Base-by-base conservation (phyloP, 495 filamentous ascomycete genomes). In the Penicillium chermesinum region DNA sequence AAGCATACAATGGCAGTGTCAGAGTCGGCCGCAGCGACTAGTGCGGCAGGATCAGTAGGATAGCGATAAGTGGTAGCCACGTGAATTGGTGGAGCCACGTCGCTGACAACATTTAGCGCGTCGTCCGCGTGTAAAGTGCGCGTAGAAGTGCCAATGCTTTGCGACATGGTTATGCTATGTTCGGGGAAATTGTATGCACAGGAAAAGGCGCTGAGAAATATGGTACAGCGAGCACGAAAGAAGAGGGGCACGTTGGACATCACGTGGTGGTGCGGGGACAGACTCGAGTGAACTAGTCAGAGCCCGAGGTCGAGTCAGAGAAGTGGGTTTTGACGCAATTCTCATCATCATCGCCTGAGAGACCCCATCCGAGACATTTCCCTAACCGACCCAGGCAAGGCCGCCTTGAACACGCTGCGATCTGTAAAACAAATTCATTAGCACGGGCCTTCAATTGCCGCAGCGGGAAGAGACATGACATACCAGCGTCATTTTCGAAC, bases 11-110 rank as follows among this genome's bases (percentile, higher is more conserved):
- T 48, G 40, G 22, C 47, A 21, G 62, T 5, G 4, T 4, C 45
- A 54, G n/a, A n/a, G n/a, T 80, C 73, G 7, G 61, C 59, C 10
- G 57, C 50, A 10, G 78, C 73, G 32, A 70, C 52, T 38, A 94
- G 74, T 2, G 79, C 55, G 7, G 81, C 71, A 1, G 88, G 88
- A 59, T 91, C 72, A 10, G 69, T 57, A 20, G 79, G 69, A 62
- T 96, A 97, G 47, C 89, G 83, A 68, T 87, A 96, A 13, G 87
- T 96, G 12, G 91, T 94, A 37, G 88, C 85, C 54, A 91, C 76
- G 64, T 95, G 91, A 54, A 96, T 74, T 1, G 89, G 77, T 43
- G 91, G 89, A 27, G 90, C 87, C 35, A 96, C 86, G 59, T 90
- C 88, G 35, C 78, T 71, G 55, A 79, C 78, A 38, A 71, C 65